Base-by-base conservation (phyloP, 2,329 filamentous ascomycete genomes). In the Alternaria postmessia region DNA sequence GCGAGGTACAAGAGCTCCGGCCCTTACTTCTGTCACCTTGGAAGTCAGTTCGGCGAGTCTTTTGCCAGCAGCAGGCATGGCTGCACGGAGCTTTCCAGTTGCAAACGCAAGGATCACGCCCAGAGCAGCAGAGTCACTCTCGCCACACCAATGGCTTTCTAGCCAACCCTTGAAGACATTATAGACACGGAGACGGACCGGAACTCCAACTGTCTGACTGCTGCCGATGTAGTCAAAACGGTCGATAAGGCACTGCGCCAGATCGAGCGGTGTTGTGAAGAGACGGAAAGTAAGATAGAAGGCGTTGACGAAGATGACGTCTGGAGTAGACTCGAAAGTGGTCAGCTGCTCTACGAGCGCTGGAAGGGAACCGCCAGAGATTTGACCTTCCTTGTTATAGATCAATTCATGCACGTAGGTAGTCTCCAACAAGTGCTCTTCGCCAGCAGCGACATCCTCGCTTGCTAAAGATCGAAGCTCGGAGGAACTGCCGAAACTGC, bases 141-240 rank as follows among this genome's bases (percentile, higher is more conserved):
- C 88, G 64, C 92, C 88, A 48, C 91, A 88, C 94, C 95, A 99
- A 79, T 99, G 93, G 7, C 91, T 95, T 81, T 98, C 95, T 20
- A 99, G 83, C 95, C 95, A 99, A 42, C 92, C 91, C 79, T 99
- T 99, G 84, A 99, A 93, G 57, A 93, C 90, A 75, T 99, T 98
- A 82, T 96, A 98, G 1, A 98, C 93, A 52, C 95, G 88, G 48
- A 99, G 83, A 51, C 94, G 89, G 22, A 98, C 94, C 0, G 94
- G 92, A 3, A 85, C 87, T 22, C 93, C 89, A 64, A 94, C 87
- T 59, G 89, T 86, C 22, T 89, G 87, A 48, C 89, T 91, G 61
- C 95, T 91, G 12, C 88, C 91, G 38, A 97, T 91, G 69, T 97
- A 97, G 60, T 97, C 92, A 77, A 96, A 99, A 30, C 96, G 89